phyloP scores from a whole-genome alignment of 768 basidiomycete genomes.

The Lentinula detonsa region DNA sequence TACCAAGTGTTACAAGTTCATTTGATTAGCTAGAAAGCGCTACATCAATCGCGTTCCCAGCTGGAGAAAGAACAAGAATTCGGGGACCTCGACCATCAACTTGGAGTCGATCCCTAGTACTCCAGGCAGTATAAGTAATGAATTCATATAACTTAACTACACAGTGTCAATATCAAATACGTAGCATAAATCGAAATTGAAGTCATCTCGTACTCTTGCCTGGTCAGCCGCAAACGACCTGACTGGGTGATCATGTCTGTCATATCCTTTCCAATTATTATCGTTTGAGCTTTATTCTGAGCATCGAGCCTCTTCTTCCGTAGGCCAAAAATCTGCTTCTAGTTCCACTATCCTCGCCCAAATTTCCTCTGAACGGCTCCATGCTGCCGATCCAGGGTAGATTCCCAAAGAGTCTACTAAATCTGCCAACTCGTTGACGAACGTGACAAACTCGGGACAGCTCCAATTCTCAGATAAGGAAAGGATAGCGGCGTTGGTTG shows the following conservation, averaged over 20 bases:
- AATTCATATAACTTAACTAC: background rate
- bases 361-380: conserved; percentile 38
- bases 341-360: conserved; percentile 58
- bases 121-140: too few relatives aligned
- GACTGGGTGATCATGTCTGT: too few relatives aligned
- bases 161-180: background rate
- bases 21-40: too few relatives aligned
- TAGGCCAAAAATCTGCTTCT: conserved; percentile 57
- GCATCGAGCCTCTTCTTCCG: background rate
- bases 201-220: too few relatives aligned
- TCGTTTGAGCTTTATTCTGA: background rate
- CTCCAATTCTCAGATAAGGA: conserved; percentile 65
- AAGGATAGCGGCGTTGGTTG: conserved; percentile 24
- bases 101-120: too few relatives aligned
- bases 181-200: too few relatives aligned
- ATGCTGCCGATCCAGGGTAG: conserved; percentile 24
- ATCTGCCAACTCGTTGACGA: conserved; percentile 43
- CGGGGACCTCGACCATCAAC: too few relatives aligned
- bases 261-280: too few relatives aligned
- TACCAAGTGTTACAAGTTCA: too few relatives aligned
- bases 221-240: too few relatives aligned
- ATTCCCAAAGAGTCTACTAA: conserved; percentile 42
- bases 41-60: too few relatives aligned
- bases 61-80: too few relatives aligned
- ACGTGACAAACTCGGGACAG: conserved; percentile 41